Conservation (phyloP, 768 basidiomycete species). For the Suillus subluteus region DNA sequence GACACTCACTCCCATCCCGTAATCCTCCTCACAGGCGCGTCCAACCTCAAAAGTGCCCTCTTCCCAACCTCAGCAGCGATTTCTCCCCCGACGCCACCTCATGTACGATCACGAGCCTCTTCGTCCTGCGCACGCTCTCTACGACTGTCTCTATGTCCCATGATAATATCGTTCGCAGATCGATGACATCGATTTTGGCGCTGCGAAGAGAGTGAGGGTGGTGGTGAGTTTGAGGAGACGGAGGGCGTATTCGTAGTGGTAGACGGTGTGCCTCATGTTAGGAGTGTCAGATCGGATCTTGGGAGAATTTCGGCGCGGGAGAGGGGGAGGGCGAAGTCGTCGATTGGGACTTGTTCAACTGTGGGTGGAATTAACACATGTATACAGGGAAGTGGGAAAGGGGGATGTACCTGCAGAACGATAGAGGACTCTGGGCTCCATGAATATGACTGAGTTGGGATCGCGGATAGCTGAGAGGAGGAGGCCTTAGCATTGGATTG, state of each 20-base stretch:
- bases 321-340: conserved; percentile 86
- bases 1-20: conserved; percentile 91
- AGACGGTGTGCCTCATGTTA: conserved; percentile 93
- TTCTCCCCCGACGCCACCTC: conserved; percentile 88
- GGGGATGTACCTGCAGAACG: conserved; percentile 72
- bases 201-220: conserved; percentile 65
- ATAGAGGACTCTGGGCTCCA: conserved; percentile 95
- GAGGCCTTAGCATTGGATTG: conserved; percentile 96
- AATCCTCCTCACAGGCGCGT: conserved; percentile 86
- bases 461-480: conserved; percentile 86
- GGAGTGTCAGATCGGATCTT: conserved; percentile 82
- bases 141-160: conserved; percentile 84
- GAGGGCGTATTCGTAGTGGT: conserved; percentile 85
- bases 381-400: neutral
- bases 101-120: conserved; percentile 86
- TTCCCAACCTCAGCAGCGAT: conserved; percentile 91
- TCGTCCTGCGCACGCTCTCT: conserved; percentile 84
- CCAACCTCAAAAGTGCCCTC: conserved; percentile 78
- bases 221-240: conserved; percentile 71
- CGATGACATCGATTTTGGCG: conserved; percentile 86
- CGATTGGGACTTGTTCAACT: conserved; percentile 92
- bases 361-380: conserved; percentile 8
- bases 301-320: conserved; percentile 78
- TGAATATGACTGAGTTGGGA: conserved; percentile 91
- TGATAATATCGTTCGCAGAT: conserved; percentile 86